These are phyloP conservation scores for Rhododendron williamsianum DNA, from an alignment of 148 eudicot genomes.

Conservation along the genomic window DNA sequence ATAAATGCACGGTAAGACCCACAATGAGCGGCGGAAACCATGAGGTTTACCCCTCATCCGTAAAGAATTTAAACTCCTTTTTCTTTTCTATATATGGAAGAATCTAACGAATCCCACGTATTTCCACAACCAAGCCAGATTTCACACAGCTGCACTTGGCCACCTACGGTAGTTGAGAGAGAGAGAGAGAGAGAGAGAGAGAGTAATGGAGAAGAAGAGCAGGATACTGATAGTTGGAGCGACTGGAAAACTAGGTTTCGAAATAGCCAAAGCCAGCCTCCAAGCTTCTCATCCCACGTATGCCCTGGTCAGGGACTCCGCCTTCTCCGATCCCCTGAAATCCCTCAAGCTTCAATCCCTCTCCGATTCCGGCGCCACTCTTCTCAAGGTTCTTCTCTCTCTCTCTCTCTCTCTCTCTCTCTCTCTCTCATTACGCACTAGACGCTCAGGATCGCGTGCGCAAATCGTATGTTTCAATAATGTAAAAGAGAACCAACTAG, in stretches of 20 bases:
- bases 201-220: slow-evolving; percentile 24
- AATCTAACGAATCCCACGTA: too few species aligned
- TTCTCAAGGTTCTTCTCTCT: slow-evolving; percentile 39
- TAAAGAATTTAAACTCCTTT: too few species aligned
- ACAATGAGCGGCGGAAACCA: too few species aligned
- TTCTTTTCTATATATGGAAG: too few species aligned
- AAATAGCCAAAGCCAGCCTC: slow-evolving; percentile 60
- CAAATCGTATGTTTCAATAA: too few species aligned
- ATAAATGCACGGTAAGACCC: too few species aligned
- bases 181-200: slow-evolving; percentile 6
- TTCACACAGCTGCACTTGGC: too few species aligned
- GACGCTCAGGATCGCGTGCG: too few species aligned
- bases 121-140: too few species aligned
- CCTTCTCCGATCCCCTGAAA: slow-evolving; percentile 44
- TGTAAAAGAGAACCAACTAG: too few species aligned
- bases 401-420: neutral
- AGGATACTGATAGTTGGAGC: slow-evolving; percentile 70
- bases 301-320: slow-evolving; percentile 53
- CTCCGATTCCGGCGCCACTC: slow-evolving; percentile 38
- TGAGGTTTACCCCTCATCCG: too few species aligned
- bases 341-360: slow-evolving; percentile 45
- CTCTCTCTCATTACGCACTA: too few species aligned
- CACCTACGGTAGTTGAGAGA: neutral
- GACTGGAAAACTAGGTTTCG: slow-evolving; percentile 63
- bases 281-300: slow-evolving; percentile 62